Evolutionary conservation across 2,329 filamentous ascomycete genomes (phyloP).

Genomic region (Penicillium sp.): DNA sequence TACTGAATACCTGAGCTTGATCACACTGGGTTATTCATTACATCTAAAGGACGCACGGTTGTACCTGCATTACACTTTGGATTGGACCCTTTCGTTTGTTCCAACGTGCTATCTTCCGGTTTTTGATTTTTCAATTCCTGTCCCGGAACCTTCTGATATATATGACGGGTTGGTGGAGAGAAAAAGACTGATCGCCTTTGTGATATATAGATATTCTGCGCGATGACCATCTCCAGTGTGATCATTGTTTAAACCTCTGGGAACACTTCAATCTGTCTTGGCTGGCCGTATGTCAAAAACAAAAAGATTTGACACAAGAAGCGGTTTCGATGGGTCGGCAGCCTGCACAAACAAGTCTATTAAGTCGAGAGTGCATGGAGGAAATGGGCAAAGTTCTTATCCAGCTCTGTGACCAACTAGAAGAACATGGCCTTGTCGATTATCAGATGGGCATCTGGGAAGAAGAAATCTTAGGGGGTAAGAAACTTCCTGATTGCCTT

Average conservation of each 20-base stretch:
- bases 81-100: slow-evolving; percentile 13
- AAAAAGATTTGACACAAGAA: slow-evolving; percentile 69
- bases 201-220: slow-evolving; percentile 68
- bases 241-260: slow-evolving; percentile 81
- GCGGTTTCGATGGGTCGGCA: slow-evolving; percentile 60
- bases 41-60: neutral
- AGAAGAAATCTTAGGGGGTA: slow-evolving; percentile 82
- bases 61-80: slow-evolving; percentile 14
- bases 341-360: slow-evolving; percentile 58
- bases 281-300: slow-evolving; percentile 77
- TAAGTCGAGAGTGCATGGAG: slow-evolving; percentile 68
- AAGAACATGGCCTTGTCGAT: slow-evolving; percentile 90
- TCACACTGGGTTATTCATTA: neutral
- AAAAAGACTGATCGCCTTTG: slow-evolving; percentile 20
- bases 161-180: neutral
- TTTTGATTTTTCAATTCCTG: neutral
- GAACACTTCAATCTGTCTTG: slow-evolving; percentile 92
- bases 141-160: too few species aligned
- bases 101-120: neutral
- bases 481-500: slow-evolving; percentile 32
- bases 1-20: neutral
- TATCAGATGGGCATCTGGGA: slow-evolving; percentile 98
- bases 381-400: slow-evolving; percentile 81
- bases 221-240: slow-evolving; percentile 74
- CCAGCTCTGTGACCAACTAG: slow-evolving; percentile 77